phyloP scores from a whole-genome alignment of 106 monocot genomes.

The Dioscorea zingiberensis region DNA sequence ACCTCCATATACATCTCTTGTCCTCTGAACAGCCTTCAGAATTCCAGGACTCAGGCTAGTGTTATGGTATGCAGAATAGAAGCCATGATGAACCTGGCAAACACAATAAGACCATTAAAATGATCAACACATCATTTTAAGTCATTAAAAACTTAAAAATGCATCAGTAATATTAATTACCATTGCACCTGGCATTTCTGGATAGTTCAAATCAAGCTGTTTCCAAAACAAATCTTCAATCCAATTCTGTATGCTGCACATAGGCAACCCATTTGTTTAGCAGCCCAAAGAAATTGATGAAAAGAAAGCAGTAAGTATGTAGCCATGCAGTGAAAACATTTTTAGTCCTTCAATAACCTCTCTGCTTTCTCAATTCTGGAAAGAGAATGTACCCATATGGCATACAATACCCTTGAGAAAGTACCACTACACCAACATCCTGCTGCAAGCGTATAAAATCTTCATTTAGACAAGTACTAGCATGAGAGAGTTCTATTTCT shows the following conservation, averaged over 20 bases:
- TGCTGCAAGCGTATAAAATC: no score
- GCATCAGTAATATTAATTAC: constrained; percentile 21
- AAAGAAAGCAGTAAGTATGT: no score
- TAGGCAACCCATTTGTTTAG: background rate
- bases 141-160: background rate
- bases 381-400: no score
- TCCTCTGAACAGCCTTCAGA: constrained; percentile 48
- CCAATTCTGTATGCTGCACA: constrained; percentile 83
- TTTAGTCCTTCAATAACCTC: no score
- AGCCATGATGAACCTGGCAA: constrained; percentile 83
- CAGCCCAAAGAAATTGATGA: no score
- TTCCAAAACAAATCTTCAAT: constrained; percentile 93
- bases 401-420: no score
- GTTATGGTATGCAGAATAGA: constrained; percentile 93
- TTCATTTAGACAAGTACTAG: no score
- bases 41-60: constrained; percentile 64
- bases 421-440: no score
- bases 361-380: no score
- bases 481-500: no score
- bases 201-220: constrained; percentile 88
- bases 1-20: constrained; percentile 57
- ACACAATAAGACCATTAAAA: background rate
- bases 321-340: no score
- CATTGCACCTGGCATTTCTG: constrained; percentile 75
- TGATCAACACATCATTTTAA: background rate